Conservation (phyloP, 2,329 filamentous ascomycete genomes). For the Ascochyta viciae-villosae region DNA sequence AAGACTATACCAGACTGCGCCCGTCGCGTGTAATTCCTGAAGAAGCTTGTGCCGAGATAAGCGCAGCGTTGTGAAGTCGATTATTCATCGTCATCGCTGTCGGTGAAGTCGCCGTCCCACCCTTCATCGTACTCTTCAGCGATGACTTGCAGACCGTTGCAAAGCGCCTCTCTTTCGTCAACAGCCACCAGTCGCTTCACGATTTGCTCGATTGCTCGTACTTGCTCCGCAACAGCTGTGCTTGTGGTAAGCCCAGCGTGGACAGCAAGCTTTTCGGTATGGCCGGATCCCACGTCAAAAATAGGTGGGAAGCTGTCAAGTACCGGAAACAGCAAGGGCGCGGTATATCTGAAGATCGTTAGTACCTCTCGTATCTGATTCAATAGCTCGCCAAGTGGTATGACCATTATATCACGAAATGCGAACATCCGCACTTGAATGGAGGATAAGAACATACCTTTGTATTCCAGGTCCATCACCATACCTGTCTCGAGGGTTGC, state of each 20-base stretch:
- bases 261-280: conserved; percentile 54
- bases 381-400: conserved; percentile 9
- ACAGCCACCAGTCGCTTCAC: conserved; percentile 69
- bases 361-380: conserved; percentile 18
- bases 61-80: not conserved
- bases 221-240: conserved; percentile 71
- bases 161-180: conserved; percentile 84
- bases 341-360: conserved; percentile 55
- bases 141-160: conserved; percentile 80
- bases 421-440: not conserved
- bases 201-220: conserved; percentile 71
- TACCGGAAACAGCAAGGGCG: conserved; percentile 71
- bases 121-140: conserved; percentile 89
- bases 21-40: conserved; percentile 25
- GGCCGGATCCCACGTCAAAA: conserved; percentile 60
- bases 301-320: conserved; percentile 85
- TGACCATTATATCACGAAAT: not conserved
- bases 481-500: conserved; percentile 46
- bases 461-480: conserved; percentile 45
- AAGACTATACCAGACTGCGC: not conserved
- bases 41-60: not conserved
- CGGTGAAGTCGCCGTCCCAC: conserved; percentile 71
- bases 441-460: conserved; percentile 36
- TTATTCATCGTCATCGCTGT: conserved; percentile 70
- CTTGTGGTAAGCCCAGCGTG: conserved; percentile 72